A percentile compares a stretch with the other conserved stretches of the same genome.
Evolutionary conservation across 176 grass and related monocot species (phyloP).

Genomic region (Rhynchospora tenuis): DNA sequence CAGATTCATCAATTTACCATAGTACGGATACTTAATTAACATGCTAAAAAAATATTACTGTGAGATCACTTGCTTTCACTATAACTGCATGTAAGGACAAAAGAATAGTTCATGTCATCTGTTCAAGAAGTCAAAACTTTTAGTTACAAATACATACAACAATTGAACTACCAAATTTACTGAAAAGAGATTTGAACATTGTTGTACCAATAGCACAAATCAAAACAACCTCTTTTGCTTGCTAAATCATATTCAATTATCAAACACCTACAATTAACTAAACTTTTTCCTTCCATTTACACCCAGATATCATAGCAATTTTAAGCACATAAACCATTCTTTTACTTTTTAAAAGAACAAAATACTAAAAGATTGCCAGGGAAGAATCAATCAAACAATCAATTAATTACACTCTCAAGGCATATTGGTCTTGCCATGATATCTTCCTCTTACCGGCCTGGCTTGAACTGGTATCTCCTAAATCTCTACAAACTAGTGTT

Average conservation of each 20-base stretch:
- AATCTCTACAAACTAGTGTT: conserved; percentile 44
- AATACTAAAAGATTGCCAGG: not conserved
- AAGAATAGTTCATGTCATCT: too few relatives aligned
- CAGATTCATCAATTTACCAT: too few relatives aligned
- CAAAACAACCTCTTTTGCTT: not conserved
- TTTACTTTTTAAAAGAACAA: not conserved
- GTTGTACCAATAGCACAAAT: not conserved
- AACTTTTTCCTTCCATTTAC: conserved; percentile 8
- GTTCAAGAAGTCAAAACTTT: too few relatives aligned
- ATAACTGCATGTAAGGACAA: too few relatives aligned
- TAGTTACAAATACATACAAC: not conserved
- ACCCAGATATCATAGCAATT: not conserved
- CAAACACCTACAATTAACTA: not conserved
- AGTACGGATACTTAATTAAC: too few relatives aligned
- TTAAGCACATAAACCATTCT: not conserved
- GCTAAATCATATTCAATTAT: not conserved
- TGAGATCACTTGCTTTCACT: not conserved
- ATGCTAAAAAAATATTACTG: too few relatives aligned
- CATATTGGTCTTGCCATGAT: conserved; percentile 63
- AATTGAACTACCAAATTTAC: not conserved
- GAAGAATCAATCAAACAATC: conserved; percentile 11
- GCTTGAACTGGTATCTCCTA: conserved; percentile 34
- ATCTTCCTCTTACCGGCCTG: conserved; percentile 50
- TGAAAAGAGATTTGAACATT: not conserved
- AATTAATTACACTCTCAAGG: conserved; percentile 43